These are phyloP conservation scores for Mycena epipterygia DNA, from an alignment of 768 basidiomycete genomes.

Conservation along the genomic window DNA sequence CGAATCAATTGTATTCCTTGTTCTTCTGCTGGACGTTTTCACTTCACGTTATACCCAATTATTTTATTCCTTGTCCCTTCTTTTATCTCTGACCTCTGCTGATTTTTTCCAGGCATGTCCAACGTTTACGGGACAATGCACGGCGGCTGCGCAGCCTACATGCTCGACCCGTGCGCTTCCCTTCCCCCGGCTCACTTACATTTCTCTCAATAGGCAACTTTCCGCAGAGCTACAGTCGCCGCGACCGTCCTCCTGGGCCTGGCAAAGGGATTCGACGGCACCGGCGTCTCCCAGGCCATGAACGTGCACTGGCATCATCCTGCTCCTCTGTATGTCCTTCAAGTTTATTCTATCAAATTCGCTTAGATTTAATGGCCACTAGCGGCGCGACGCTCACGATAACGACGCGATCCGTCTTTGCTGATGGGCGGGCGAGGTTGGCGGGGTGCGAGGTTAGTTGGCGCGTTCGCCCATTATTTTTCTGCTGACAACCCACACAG, in stretches of 20 bases:
- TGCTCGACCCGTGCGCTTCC: constrained; percentile 29
- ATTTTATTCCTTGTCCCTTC: no score
- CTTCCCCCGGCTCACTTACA: not conserved
- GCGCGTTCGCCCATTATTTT: no score
- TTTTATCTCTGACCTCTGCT: no score
- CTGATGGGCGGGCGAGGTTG: not conserved
- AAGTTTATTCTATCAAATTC: not conserved
- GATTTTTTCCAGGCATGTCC: constrained; percentile 29
- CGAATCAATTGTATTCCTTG: not conserved
- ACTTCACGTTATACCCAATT: no score
- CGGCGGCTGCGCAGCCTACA: constrained; percentile 29
- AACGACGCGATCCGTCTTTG: constrained; percentile 18
- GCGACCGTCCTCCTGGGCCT: constrained; percentile 21
- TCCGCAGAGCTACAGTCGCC: constrained; percentile 6
- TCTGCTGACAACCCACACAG: not conserved
- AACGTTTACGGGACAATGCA: constrained; percentile 38
- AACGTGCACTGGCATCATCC: constrained; percentile 34
- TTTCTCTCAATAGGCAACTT: no score
- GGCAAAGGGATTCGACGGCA: constrained; percentile 28
- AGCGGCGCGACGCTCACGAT: constrained; percentile 7
- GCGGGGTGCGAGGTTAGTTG: constrained; percentile 15
- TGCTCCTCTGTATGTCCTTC: constrained; percentile 12
- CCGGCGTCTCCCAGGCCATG: constrained; percentile 25
- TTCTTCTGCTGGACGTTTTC: no score
- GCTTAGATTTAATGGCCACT: not conserved